Conservation (phyloP, 768 basidiomycete species). For the Suillus weaverae region DNA sequence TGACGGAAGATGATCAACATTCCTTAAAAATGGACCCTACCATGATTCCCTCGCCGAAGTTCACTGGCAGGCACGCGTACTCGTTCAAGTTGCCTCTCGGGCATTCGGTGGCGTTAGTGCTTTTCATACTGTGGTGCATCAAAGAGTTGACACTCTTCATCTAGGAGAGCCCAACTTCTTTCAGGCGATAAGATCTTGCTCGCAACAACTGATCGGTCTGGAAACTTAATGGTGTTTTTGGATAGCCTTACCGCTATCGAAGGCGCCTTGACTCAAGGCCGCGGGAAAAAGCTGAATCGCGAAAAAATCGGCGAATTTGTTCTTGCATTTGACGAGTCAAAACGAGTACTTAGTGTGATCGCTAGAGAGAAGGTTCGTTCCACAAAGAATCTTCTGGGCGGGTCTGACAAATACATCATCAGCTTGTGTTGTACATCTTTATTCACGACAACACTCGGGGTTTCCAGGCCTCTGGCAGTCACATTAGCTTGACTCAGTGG, state of each 20-base stretch:
- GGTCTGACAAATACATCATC: neutral
- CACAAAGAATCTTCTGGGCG: neutral
- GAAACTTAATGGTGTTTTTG: slow-evolving; percentile 39
- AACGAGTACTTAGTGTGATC: slow-evolving; percentile 49
- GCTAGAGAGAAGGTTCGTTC: slow-evolving; percentile 39
- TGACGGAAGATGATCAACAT: slow-evolving; percentile 29
- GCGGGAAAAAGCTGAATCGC: slow-evolving; percentile 38
- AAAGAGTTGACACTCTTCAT: neutral
- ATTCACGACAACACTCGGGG: slow-evolving; percentile 46
- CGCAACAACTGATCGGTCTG: slow-evolving; percentile 37
- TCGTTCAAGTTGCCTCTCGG: slow-evolving; percentile 22
- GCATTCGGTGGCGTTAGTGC: slow-evolving; percentile 13
- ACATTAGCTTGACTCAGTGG: slow-evolving; percentile 45
- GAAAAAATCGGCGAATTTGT: slow-evolving; percentile 49
- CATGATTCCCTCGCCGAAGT: slow-evolving; percentile 24
- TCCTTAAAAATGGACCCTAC: slow-evolving; percentile 25
- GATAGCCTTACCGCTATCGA: slow-evolving; percentile 36
- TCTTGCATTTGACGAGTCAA: slow-evolving; percentile 53
- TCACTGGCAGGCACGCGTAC: slow-evolving; percentile 10
- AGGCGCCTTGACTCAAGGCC: slow-evolving; percentile 26
- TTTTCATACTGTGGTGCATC: neutral
- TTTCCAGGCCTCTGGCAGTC: slow-evolving; percentile 42
- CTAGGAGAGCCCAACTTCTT: slow-evolving; percentile 44
- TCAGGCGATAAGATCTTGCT: slow-evolving; percentile 42
- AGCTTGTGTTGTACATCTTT: slow-evolving; percentile 46